phyloP scores from a whole-genome alignment of 2,329 filamentous ascomycete genomes.

The Coniella lustricola region DNA sequence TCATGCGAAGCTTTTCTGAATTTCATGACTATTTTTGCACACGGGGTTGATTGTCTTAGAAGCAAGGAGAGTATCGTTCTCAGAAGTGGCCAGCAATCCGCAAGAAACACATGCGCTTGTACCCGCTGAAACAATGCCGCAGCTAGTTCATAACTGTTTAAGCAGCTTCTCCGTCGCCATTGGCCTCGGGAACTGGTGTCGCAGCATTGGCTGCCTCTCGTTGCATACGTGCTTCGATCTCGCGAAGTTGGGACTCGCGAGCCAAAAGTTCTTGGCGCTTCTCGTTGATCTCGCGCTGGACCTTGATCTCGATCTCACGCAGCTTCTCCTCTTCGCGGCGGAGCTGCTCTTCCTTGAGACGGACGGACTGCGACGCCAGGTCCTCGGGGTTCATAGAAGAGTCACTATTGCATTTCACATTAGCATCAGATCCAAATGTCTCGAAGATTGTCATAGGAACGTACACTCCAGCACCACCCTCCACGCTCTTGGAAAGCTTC shows the following conservation, averaged over 20 bases:
- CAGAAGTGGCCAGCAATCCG: conserved; percentile 6
- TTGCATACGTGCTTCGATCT: conserved; percentile 97
- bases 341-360: conserved; percentile 98
- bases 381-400: conserved; percentile 98
- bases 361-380: conserved; percentile 91
- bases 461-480: conserved; percentile 80
- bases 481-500: conserved; percentile 99
- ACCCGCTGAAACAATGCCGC: conserved; percentile 18
- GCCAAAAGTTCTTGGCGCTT: conserved; percentile 97
- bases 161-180: conserved; percentile 49
- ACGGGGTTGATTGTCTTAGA: conserved; percentile 6
- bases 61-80: conserved; percentile 9
- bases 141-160: conserved; percentile 20
- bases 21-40: conserved; percentile 8
- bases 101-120: background rate
- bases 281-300: conserved; percentile 99
- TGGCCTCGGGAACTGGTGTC: conserved; percentile 38
- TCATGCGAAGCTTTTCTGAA: conserved; percentile 6
- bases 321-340: conserved; percentile 99
- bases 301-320: conserved; percentile 98
- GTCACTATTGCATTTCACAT: conserved; percentile 43
- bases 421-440: conserved; percentile 19
- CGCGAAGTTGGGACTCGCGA: conserved; percentile 94
- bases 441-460: conserved; percentile 33
- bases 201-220: conserved; percentile 61